These are phyloP conservation scores for Termitomyces bulborhizus DNA, from an alignment of 768 basidiomycete species.

Conservation along the genomic window DNA sequence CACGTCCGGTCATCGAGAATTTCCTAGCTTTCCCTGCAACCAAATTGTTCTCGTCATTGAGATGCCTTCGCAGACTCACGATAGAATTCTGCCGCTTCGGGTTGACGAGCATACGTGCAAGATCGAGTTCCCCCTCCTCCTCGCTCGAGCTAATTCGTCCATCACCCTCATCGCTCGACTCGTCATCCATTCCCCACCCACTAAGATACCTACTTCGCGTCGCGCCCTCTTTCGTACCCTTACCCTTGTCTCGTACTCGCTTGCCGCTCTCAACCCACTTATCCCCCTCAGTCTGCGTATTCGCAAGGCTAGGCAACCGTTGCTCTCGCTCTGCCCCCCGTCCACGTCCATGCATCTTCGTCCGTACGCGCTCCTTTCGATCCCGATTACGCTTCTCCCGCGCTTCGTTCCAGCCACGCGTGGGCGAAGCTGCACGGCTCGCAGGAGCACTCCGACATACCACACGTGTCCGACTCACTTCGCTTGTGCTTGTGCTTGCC, in stretches of 20 bases:
- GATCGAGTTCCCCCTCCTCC: slow-evolving; percentile 50
- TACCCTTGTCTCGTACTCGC: slow-evolving; percentile 7
- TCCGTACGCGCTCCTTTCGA: slow-evolving; percentile 11
- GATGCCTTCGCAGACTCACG: slow-evolving; percentile 60
- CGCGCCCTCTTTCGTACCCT: background rate
- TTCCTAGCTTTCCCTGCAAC: slow-evolving; percentile 14
- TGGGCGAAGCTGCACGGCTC: slow-evolving; percentile 49
- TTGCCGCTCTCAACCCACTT: slow-evolving; percentile 33
- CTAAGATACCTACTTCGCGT: slow-evolving; percentile 22
- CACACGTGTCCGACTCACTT: slow-evolving; percentile 50
- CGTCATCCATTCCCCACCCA: slow-evolving; percentile 23
- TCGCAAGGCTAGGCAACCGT: slow-evolving; percentile 53
- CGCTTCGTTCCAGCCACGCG: slow-evolving; percentile 19
- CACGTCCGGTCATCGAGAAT: slow-evolving; percentile 10
- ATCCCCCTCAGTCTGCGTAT: slow-evolving; percentile 55
- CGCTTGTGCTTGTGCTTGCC: slow-evolving; percentile 27
- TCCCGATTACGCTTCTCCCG: slow-evolving; percentile 21
- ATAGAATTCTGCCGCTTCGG: slow-evolving; percentile 73
- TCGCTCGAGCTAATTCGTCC: slow-evolving; percentile 25
- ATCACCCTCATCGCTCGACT: slow-evolving; percentile 32
- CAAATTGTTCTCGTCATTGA: slow-evolving; percentile 19
- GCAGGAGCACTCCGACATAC: slow-evolving; percentile 67
- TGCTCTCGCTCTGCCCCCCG: slow-evolving; percentile 24
- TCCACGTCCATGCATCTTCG: slow-evolving; percentile 16
- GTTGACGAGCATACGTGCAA: slow-evolving; percentile 62